Evolutionary conservation across 1,284 basidiomycete genomes (phyloP).

Genomic region (Puccinia horiana): DNA sequence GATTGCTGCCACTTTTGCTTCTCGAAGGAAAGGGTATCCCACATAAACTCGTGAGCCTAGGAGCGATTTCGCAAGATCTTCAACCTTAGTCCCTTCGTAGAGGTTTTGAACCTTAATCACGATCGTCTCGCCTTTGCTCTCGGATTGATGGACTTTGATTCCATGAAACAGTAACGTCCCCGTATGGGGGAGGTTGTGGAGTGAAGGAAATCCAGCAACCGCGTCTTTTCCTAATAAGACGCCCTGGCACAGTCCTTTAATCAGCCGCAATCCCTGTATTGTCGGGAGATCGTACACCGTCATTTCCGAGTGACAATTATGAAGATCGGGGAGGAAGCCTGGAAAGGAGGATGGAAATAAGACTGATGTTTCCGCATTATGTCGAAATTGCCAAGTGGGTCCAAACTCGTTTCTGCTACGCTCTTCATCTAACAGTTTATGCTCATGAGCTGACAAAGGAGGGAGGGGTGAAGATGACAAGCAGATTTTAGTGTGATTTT

Average conservation of each 20-base stretch:
- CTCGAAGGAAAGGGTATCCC: slow-evolving; percentile 92
- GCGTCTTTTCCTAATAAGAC: slow-evolving; percentile 73
- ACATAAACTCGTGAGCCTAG: slow-evolving; percentile 77
- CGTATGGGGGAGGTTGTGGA: slow-evolving; percentile 82
- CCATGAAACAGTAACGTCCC: slow-evolving; percentile 78
- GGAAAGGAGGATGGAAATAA: slow-evolving; percentile 84
- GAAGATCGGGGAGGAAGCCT: slow-evolving; percentile 89
- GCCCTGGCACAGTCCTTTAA: slow-evolving; percentile 83
- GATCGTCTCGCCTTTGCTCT: slow-evolving; percentile 88
- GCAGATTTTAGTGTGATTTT: background rate
- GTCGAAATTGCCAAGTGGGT: slow-evolving; percentile 76
- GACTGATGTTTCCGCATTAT: slow-evolving; percentile 63
- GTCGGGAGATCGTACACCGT: slow-evolving; percentile 78
- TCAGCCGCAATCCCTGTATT: slow-evolving; percentile 74
- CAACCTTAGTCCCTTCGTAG: slow-evolving; percentile 64
- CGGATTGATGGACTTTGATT: slow-evolving; percentile 89
- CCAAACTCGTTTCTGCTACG: slow-evolving; percentile 75
- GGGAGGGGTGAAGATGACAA: background rate
- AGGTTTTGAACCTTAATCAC: slow-evolving; percentile 79
- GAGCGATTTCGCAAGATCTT: slow-evolving; percentile 74
- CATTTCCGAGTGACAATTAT: slow-evolving; percentile 75
- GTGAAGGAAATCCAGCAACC: slow-evolving; percentile 61
- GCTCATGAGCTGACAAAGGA: slow-evolving; percentile 63
- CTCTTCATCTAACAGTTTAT: slow-evolving; percentile 77
- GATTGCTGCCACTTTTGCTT: slow-evolving; percentile 81